Evolutionary conservation across 805 yeast species (phyloP).

Genomic region (Ogataea thermomethanolica): DNA sequence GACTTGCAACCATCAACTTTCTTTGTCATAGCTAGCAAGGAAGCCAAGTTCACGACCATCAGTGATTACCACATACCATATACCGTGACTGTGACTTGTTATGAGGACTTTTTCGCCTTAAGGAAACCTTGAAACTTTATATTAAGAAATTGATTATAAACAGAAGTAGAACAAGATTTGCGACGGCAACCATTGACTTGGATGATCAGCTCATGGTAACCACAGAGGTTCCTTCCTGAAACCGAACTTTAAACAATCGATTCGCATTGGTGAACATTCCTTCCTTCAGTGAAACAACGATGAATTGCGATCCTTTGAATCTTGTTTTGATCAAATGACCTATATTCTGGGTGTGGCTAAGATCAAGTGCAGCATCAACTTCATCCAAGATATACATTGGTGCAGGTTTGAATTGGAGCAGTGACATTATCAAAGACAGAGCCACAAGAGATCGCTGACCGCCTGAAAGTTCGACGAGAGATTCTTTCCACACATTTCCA

Average conservation of each 20-base stretch:
- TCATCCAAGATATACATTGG: slow-evolving; percentile 98
- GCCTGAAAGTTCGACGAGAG: slow-evolving; percentile 91
- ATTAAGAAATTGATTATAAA: background rate
- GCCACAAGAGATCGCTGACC: slow-evolving; percentile 97
- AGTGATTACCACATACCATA: too few relatives aligned
- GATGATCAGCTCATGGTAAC: slow-evolving; percentile 61
- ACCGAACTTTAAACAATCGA: slow-evolving; percentile 85
- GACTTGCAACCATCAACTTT: slow-evolving; percentile 8
- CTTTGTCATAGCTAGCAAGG: background rate
- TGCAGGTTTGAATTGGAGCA: slow-evolving; percentile 93
- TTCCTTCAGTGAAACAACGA: slow-evolving; percentile 93
- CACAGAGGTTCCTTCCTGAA: slow-evolving; percentile 95
- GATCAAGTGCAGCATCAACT: slow-evolving; percentile 96
- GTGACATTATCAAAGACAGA: slow-evolving; percentile 83
- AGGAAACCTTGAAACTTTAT: background rate
- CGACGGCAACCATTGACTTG: background rate
- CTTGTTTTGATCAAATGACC: slow-evolving; percentile 95
- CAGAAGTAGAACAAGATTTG: background rate
- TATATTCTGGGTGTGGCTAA: slow-evolving; percentile 95
- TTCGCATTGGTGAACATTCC: slow-evolving; percentile 99
- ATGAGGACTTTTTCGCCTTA: too few relatives aligned
- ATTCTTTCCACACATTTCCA: slow-evolving; percentile 94
- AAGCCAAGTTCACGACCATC: too few relatives aligned
- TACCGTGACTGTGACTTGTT: too few relatives aligned
- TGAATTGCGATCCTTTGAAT: slow-evolving; percentile 93